phyloP scores from a whole-genome alignment of 176 grass and related monocot species.

The Areca catechu region DNA sequence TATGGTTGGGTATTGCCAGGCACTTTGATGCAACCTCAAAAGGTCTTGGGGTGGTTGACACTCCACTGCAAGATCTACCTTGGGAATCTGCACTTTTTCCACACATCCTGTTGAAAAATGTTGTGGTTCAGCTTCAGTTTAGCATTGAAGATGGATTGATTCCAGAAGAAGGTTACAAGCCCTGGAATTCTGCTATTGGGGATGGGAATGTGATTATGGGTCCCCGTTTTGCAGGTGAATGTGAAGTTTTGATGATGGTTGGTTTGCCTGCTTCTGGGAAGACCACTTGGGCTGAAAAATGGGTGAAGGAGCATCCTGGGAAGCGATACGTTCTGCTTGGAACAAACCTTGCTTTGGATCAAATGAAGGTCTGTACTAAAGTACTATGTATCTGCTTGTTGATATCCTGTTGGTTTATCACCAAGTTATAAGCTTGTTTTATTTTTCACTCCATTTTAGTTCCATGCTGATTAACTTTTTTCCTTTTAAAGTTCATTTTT shows the following conservation, averaged over 20 bases:
- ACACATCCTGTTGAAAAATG: slow-evolving; percentile 60
- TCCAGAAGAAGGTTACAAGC: slow-evolving; percentile 43
- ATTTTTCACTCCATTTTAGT: slow-evolving; percentile 1
- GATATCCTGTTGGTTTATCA: slow-evolving; percentile 10
- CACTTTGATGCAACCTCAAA: slow-evolving; percentile 31
- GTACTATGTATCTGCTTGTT: background rate
- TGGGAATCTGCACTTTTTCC: slow-evolving; percentile 57
- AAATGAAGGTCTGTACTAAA: slow-evolving; percentile 49
- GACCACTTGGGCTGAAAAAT: slow-evolving; percentile 57
- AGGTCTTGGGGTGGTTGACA: slow-evolving; percentile 31
- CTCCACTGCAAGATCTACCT: slow-evolving; percentile 15
- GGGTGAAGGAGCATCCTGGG: slow-evolving; percentile 40
- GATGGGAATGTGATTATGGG: slow-evolving; percentile 30
- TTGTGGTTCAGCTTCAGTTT: slow-evolving; percentile 47
- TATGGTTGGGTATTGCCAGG: slow-evolving; percentile 34
- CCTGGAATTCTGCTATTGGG: slow-evolving; percentile 24
- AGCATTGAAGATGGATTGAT: slow-evolving; percentile 41
- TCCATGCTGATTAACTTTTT: background rate
- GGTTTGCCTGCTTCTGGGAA: slow-evolving; percentile 65
- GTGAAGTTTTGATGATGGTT: slow-evolving; percentile 57
- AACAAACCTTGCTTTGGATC: slow-evolving; percentile 56
- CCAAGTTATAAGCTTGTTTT: background rate
- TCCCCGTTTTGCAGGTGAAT: slow-evolving; percentile 26
- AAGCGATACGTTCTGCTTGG: slow-evolving; percentile 53
- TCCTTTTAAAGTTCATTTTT: background rate